A percentile compares a stretch with the other conserved stretches of the same genome.
These are phyloP conservation scores for Glutinoglossum americanum DNA, from an alignment of 495 filamentous ascomycete species.

Conservation along the genomic window DNA sequence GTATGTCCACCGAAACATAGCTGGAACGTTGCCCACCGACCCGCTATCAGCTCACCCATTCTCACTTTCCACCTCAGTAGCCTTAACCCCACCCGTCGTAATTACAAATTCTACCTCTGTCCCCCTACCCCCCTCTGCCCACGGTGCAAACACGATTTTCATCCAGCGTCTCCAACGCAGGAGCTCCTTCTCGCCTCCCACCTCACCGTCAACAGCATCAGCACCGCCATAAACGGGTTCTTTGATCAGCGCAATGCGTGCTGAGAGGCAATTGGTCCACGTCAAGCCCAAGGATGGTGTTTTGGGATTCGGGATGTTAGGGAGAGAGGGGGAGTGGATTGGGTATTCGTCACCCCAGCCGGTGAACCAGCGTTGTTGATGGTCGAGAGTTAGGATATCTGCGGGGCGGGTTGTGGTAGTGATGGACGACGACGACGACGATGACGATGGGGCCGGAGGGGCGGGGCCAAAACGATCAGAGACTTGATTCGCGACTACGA, in stretches of 20 bases:
- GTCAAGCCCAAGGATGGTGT: slow-evolving; percentile 71
- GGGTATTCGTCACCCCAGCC: slow-evolving; percentile 58
- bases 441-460: background rate
- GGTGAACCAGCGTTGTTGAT: slow-evolving; percentile 84
- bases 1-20: no score
- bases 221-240: slow-evolving; percentile 27
- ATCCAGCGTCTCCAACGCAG: slow-evolving; percentile 37
- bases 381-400: slow-evolving; percentile 45
- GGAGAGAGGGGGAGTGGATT: background rate
- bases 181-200: slow-evolving; percentile 3
- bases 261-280: slow-evolving; percentile 75
- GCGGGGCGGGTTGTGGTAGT: background rate
- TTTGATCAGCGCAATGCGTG: slow-evolving; percentile 59
- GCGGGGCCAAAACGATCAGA: slow-evolving; percentile 49
- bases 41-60: no score
- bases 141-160: slow-evolving; percentile 63
- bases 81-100: slow-evolving; percentile 24
- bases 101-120: slow-evolving; percentile 35
- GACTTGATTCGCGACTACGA: slow-evolving; percentile 94
- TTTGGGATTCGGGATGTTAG: slow-evolving; percentile 30
- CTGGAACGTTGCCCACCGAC: no score
- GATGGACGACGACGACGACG: no score
- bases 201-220: no score
- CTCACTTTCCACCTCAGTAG: no score
- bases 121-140: slow-evolving; percentile 29